phyloP scores from a whole-genome alignment of 306 rosid species.

The Vigna angularis region DNA sequence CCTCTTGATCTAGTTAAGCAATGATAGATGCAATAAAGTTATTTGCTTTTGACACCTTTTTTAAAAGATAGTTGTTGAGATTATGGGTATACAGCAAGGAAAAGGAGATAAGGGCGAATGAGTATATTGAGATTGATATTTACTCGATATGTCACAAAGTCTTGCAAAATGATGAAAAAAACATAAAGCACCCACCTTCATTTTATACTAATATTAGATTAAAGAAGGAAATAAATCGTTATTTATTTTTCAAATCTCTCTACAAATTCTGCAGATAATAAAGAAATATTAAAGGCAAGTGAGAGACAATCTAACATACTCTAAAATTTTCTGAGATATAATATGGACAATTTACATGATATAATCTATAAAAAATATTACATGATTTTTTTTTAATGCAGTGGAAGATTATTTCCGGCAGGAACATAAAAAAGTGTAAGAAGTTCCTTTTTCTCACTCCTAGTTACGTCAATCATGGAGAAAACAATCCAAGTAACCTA shows the following conservation, averaged over 20 bases:
- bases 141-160: not conserved
- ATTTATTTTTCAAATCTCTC: too few species aligned
- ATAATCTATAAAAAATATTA: not conserved
- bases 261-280: not conserved
- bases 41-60: not conserved
- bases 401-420: not conserved
- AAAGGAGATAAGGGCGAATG: not conserved
- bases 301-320: not conserved
- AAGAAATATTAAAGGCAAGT: not conserved
- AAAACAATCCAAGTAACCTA: conserved; percentile 16
- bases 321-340: not conserved
- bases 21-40: not conserved
- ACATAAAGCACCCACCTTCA: conserved; percentile 5
- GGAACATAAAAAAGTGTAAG: not conserved
- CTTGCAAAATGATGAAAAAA: not conserved
- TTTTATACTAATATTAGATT: not conserved
- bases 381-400: not conserved
- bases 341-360: not conserved
- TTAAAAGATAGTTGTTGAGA: not conserved
- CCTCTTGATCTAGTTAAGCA: conserved; percentile 1
- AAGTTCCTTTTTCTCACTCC: not conserved
- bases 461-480: not conserved
- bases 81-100: not conserved
- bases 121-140: not conserved
- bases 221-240: conserved; percentile 5